Base-by-base conservation (phyloP, 306 rosid genomes). In the Malus fusca region DNA sequence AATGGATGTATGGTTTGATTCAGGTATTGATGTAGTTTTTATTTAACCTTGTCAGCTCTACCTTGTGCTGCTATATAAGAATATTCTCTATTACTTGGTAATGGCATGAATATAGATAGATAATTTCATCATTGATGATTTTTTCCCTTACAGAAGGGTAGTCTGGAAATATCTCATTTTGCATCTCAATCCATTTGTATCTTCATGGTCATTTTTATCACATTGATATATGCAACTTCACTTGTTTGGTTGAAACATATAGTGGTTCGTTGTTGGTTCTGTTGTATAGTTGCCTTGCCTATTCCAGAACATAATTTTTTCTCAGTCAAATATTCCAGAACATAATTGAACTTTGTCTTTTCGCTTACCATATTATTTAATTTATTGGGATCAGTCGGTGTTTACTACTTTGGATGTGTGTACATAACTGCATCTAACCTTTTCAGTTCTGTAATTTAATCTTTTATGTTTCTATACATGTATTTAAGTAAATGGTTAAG, bases 1-100 rank as follows among this genome's bases (percentile, higher is more conserved):
- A 63, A 95, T 95, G 99, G 99, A 95, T 83, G 99, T 95, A 56
- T 95, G 99, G 99, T 95, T 95, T 85, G 99, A 95, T 88, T 95
- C 99, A 83, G 99, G 99, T 95, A 87, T 80, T 18, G 58, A 48
- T 43, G 48, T 78, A 22, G 64, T 5, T 35, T 28, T 71, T 42
- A 4, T 64, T n/a, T 73, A 7, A 61, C 30, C 64, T 82, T 48
- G 19, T 40, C 17, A 44, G 42, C 52, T 48, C 21, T 75, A 22
- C 28, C 44, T 48, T 33, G 21, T 22, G 4, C 37, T 63, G 22
- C 76, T 48, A 26, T 33, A 31, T 17, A 51, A 31, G 22, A 44
- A 77, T 33, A 30, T 62, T 42, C 40, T 33, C 3, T 19, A 23
- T 63, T 62, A 64, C 56, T 62, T 11, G 63, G 19, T 62, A 68